These are phyloP conservation scores for Breynia disticha DNA, from an alignment of 441 rosid genomes.

Conservation along the genomic window DNA sequence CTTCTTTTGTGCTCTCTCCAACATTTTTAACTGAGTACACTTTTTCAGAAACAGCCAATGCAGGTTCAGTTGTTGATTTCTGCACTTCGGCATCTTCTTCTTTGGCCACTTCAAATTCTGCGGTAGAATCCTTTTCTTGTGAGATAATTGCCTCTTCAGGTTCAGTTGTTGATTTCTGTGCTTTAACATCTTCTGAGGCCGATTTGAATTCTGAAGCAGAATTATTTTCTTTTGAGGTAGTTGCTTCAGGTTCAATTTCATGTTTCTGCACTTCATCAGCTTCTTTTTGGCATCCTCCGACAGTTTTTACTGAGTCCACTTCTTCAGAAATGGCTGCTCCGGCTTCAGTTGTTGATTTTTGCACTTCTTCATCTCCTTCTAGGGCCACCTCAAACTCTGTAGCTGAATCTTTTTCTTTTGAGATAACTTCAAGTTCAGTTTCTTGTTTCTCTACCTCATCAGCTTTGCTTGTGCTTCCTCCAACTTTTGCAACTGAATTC, in stretches of 20 bases:
- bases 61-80: background rate
- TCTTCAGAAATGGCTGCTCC: too few relatives aligned
- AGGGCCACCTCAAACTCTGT: background rate
- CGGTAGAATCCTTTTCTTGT: too few relatives aligned
- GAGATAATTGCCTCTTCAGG: background rate
- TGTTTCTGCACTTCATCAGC: background rate
- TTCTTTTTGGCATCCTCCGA: too few relatives aligned
- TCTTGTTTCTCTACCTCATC: constrained; percentile 9
- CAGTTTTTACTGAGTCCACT: too few relatives aligned
- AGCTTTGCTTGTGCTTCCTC: too few relatives aligned
- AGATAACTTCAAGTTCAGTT: constrained; percentile 8
- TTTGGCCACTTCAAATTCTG: too few relatives aligned
- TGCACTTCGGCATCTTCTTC: background rate
- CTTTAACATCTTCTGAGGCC: constrained; percentile 17
- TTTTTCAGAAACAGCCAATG: constrained; percentile 16
- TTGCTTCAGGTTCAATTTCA: constrained; percentile 6
- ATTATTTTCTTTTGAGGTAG: constrained; percentile 13
- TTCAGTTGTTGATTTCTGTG: constrained; percentile 13
- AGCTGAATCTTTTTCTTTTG: too few relatives aligned
- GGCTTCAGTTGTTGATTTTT: too few relatives aligned
- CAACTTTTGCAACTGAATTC: too few relatives aligned
- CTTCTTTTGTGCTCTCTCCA: background rate
- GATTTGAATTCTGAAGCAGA: constrained; percentile 13
- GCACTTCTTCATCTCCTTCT: background rate
- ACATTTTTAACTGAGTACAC: background rate